phyloP scores from a whole-genome alignment of 129 eudicot genomes.

The Deinandra increscens region DNA sequence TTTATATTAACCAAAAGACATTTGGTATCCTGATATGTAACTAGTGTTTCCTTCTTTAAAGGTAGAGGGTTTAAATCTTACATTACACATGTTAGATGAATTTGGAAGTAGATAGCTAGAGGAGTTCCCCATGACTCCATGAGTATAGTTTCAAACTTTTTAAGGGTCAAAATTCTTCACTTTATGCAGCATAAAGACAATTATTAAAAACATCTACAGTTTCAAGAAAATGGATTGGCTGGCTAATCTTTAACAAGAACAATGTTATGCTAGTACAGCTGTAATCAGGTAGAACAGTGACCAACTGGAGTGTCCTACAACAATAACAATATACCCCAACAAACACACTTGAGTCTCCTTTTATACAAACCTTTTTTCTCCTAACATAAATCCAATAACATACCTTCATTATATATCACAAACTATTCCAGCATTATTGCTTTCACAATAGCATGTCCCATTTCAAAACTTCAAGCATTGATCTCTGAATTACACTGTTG shows the following conservation, averaged over 20 bases:
- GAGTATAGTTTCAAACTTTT: too few relatives aligned
- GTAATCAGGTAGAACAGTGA: slow-evolving; percentile 20
- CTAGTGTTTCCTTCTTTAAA: too few relatives aligned
- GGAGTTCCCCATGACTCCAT: too few relatives aligned
- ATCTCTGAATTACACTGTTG: slow-evolving; percentile 91
- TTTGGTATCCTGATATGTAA: too few relatives aligned
- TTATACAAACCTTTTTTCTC: slow-evolving; percentile 28
- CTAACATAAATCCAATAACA: slow-evolving; percentile 7
- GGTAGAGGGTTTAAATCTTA: too few relatives aligned
- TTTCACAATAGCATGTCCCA: slow-evolving; percentile 34
- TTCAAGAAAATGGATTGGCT: not conserved
- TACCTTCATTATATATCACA: slow-evolving; percentile 24
- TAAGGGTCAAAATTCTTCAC: not conserved
- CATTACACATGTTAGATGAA: too few relatives aligned
- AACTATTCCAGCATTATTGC: slow-evolving; percentile 39
- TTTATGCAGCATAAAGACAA: not conserved
- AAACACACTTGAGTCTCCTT: slow-evolving; percentile 2
- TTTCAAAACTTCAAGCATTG: slow-evolving; percentile 45
- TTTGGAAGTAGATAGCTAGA: too few relatives aligned
- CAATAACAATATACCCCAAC: slow-evolving; percentile 33
- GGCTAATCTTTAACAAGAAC: not conserved
- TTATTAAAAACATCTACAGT: not conserved
- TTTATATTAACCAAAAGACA: too few relatives aligned
- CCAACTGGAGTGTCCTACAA: slow-evolving; percentile 24
- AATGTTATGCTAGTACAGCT: slow-evolving; percentile 18